Conservation (phyloP, 345 rosid species). For the Eucalyptus sideroxylon region DNA sequence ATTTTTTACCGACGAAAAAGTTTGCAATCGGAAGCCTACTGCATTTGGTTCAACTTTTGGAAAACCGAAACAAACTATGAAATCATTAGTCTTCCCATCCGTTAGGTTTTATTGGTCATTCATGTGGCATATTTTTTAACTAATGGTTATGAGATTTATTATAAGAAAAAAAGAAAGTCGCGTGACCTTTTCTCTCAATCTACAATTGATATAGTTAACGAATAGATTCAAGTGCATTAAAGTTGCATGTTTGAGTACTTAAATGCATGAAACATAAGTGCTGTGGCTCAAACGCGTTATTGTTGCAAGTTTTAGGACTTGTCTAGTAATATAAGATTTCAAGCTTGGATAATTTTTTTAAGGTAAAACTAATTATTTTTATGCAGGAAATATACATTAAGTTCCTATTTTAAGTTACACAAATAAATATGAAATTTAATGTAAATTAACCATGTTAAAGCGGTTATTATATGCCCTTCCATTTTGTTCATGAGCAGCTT, state of each 20-base stretch:
- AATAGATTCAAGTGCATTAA: not conserved
- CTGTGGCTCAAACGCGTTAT: fast-evolving
- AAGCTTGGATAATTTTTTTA: not conserved
- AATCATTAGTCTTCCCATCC: not conserved
- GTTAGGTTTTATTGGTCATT: not conserved
- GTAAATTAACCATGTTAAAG: not conserved
- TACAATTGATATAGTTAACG: no score
- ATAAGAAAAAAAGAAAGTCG: fast-evolving
- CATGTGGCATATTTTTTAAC: not conserved
- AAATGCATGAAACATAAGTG: not conserved
- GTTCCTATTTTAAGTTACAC: no score
- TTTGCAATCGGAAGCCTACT: no score
- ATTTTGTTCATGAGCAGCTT: not conserved
- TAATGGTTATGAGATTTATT: not conserved
- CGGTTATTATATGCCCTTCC: not conserved
- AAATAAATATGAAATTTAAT: not conserved
- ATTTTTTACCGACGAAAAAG: no score
- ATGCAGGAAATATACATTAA: not conserved
- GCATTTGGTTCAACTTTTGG: no score
- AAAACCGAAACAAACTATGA: no score
- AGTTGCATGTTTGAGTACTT: not conserved
- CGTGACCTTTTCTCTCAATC: no score
- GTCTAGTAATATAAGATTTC: no score
- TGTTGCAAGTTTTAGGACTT: not conserved
- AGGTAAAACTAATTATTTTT: not conserved